Base-by-base conservation (phyloP, 257 asterid genomes). In the Scutellaria minor region DNA sequence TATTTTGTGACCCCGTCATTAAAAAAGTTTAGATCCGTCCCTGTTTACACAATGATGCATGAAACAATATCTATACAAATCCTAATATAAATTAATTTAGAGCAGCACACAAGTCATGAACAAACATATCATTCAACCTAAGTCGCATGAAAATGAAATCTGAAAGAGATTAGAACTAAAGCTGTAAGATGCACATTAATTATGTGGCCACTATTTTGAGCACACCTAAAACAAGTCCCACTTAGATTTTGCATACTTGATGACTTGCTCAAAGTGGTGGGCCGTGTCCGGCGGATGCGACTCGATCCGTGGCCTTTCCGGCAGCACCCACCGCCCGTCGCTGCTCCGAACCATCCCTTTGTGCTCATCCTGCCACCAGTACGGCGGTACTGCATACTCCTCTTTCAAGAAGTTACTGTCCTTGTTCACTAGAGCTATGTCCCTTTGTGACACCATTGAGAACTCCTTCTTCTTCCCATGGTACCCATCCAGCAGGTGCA, bases 331-430 rank as follows among this genome's bases (percentile, higher is more conserved):
- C 81, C 84, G 81, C 47, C 96, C 96, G 15, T 84, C 88, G 13
- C 71, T 45, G 0, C 60, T 72, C 72, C 88, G 83, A 42, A 80
- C 81, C 97, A 88, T 85, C 74, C 97, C 97, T 42, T 90, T 90
- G 12, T 90, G 91, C 84, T 88, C 88, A 22, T 88, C 97, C 70
- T 90, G 94, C 89, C 97, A 83, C 94, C 97, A 90, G 14, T 67
- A 22, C 0, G 97, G 86, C 12, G 92, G 97, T 66, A 90, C 90
- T 0, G 73, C 88, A 9, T 71, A 83, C 0, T 90, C 94, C 0
- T 24, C 7, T 68, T 79, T 88, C 84, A 90, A 70, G 80, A 88
- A 89, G 35, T 80, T 85, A 6, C 86, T 83, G 24, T 82, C 48
- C 83, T 90, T 90, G 64, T 90, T 90, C 14, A 90, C 96, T 0